Evolutionary conservation across 2,329 filamentous ascomycete species (phyloP).

Genomic region (Beauveria pseudobassiana): DNA sequence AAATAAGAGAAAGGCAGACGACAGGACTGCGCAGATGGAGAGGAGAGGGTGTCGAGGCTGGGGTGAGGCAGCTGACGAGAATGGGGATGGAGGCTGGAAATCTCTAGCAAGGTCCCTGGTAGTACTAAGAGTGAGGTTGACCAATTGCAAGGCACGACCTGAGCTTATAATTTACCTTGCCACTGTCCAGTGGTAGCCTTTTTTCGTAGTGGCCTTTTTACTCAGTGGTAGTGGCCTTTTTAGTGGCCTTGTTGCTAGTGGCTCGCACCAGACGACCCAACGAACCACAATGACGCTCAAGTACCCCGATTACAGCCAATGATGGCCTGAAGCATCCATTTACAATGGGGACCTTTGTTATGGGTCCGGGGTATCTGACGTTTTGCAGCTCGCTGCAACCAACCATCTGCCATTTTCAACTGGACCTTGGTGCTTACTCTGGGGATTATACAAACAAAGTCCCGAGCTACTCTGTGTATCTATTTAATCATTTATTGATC

Average conservation of each 20-base stretch:
- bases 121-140: no score
- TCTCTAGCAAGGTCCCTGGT: not conserved
- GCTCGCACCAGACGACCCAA: not conserved
- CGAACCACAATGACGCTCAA: not conserved
- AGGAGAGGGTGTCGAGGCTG: not conserved
- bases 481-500: not conserved
- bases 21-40: no score
- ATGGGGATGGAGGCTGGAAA: conserved; percentile 2
- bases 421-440: not conserved
- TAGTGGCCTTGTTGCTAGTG: no score
- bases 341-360: not conserved
- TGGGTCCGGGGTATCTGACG: not conserved
- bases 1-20: not conserved
- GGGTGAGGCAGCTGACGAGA: not conserved
- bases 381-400: not conserved
- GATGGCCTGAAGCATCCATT: not conserved
- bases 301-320: not conserved
- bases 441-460: not conserved
- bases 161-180: no score
- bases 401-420: not conserved
- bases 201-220: no score
- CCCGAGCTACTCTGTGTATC: not conserved
- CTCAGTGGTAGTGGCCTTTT: no score
- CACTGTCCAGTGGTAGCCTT: no score
- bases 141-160: no score